Evolutionary conservation across 345 rosid genomes (phyloP).

Genomic region (Nasturtium officinale): DNA sequence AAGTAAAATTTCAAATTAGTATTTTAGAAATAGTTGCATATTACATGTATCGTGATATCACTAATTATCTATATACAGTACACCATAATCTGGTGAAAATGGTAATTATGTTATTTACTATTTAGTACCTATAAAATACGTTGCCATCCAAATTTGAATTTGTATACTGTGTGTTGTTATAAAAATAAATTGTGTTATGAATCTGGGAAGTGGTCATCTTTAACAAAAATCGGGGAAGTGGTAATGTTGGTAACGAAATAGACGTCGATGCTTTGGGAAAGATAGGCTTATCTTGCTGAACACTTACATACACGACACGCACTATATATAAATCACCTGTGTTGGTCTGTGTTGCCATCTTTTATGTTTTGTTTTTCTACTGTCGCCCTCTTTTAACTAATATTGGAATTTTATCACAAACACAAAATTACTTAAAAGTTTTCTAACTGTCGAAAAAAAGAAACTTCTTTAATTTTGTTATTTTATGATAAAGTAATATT

Average conservation of each 20-base stretch:
- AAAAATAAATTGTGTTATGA: not conserved
- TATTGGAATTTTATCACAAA: not conserved
- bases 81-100: not conserved
- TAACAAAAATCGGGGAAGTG: not conserved
- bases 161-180: not conserved
- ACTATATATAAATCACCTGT: conserved; percentile 41
- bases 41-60: not conserved
- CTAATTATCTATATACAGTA: no score
- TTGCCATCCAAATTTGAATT: not conserved
- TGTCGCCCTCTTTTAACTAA: conserved; percentile 30
- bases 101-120: not conserved
- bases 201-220: conserved; percentile 14
- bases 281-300: conserved; percentile 41
- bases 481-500: conserved; percentile 5
- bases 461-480: not conserved
- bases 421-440: not conserved
- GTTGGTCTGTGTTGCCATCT: conserved; percentile 46
- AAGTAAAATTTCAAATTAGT: no score
- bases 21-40: not conserved
- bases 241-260: conserved; percentile 34
- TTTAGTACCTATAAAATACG: not conserved
- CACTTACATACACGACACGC: conserved; percentile 44
- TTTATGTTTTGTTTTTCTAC: conserved; percentile 18
- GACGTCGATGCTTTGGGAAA: conserved; percentile 38
- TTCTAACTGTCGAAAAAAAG: conserved; percentile 3